Base-by-base conservation (phyloP, 1,139 yeast species). In the Starmera stellimalicola region DNA sequence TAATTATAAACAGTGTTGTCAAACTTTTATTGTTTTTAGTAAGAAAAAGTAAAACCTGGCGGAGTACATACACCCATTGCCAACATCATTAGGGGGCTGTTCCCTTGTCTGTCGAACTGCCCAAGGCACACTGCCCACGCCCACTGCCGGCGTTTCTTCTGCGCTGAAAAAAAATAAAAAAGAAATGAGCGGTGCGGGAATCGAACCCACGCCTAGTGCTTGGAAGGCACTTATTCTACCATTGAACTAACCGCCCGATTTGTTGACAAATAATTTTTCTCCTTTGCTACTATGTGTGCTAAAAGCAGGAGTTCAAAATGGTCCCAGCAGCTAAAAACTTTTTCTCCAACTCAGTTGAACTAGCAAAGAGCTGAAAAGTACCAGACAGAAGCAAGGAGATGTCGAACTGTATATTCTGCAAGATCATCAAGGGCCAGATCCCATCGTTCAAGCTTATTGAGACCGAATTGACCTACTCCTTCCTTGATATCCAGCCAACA, bases 401-500 rank as follows among this genome's bases (percentile, higher is more conserved):
- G 49, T 41, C 53, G 30, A 59, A 75, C 31, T 88, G 97, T 62
- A 74, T 88, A 48, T 88, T 88, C 55, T 88, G 97, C 66, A 84
- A 85, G 52, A 88, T 88, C 57, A 76, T 88, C 62, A 83, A 82
- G 54, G 94, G 78, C 67, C 54, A 88, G 49, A 88, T 88, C 51
- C 97, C 97, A 27, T 81, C 94, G 6, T 72, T 83, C 62, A 88
- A 88, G 58, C 65, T 88, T 45, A 68, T 81, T 45, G 98, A 88
- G 57, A 84, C 96, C 16, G 68, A 80, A 40, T 68, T 72, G 49
- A 63, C 83, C 5, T 82, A 75, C 54, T 84, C 96, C 0, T 91
- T 88, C 56, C 68, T 91, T 53, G 98, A 88, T 52, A 87, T 88
- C 51, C 88, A 84, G 48, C 97, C 98, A 41, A 82, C 88, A 9